A percentile compares a stretch with the other conserved stretches of the same genome.
phyloP scores from a whole-genome alignment of 2,329 filamentous ascomycete genomes.

The Emergomyces africanus region DNA sequence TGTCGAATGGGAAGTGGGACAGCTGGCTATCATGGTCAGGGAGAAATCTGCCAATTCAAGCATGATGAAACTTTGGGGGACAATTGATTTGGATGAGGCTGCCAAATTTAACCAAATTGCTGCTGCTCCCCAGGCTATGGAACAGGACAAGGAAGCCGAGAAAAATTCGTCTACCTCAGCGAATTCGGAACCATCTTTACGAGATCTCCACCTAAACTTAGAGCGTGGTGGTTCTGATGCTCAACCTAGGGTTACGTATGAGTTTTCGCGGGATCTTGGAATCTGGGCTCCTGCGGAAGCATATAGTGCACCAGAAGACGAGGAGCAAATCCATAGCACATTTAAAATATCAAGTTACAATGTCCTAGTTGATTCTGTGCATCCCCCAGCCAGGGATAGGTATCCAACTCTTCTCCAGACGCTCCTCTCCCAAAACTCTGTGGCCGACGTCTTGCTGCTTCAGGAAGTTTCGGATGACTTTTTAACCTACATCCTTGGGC shows the following conservation, averaged over 20 bases:
- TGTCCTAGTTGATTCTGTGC: conserved; percentile 28
- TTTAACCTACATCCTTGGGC: conserved; percentile 41
- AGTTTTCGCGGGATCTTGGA: conserved; percentile 14
- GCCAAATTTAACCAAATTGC: not conserved
- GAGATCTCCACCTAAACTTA: not conserved
- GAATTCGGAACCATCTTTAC: not conserved
- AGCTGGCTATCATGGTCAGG: conserved; percentile 43
- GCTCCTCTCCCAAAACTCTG: conserved; percentile 21
- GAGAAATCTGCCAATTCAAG: conserved; percentile 28
- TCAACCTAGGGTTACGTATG: conserved; percentile 15
- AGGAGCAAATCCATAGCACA: conserved; percentile 3
- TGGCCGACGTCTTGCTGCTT: conserved; percentile 33
- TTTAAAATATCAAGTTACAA: conserved; percentile 33
- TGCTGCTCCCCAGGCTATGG: not conserved
- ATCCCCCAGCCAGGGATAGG: conserved; percentile 24
- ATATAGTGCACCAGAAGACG: not conserved
- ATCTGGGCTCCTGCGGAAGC: conserved; percentile 15
- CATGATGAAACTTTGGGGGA: conserved; percentile 47
- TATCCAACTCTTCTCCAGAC: conserved; percentile 24
- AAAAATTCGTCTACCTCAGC: not conserved
- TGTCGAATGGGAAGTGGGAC: conserved; percentile 37
- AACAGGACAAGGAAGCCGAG: not conserved
- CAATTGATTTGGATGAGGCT: conserved; percentile 20
- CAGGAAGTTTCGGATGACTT: conserved; percentile 56
- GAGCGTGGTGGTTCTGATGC: not conserved